Conservation (phyloP, 176 grass and related monocot genomes). For the Oryza meridionalis region DNA sequence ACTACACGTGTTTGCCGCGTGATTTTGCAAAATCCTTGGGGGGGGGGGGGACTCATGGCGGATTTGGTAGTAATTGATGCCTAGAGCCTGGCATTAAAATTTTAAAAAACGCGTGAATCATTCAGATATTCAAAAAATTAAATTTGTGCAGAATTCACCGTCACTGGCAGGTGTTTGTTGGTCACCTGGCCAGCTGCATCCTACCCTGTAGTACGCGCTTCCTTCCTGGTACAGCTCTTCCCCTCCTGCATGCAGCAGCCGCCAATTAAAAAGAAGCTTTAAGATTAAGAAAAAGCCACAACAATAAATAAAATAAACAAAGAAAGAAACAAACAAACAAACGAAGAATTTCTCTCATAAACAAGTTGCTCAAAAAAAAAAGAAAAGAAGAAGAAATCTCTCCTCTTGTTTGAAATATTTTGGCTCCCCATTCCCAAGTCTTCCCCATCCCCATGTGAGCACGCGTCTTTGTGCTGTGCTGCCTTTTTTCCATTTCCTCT, state of each 20-base stretch:
- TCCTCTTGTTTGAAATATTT: constrained; percentile 36
- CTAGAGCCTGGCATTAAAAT: neutral
- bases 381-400: neutral
- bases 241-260: neutral
- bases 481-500: neutral
- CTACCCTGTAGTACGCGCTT: neutral
- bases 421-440: neutral
- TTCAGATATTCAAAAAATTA: neutral
- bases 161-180: too few species aligned
- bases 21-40: too few species aligned
- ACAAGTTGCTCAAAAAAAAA: neutral
- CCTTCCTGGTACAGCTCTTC: neutral
- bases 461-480: neutral
- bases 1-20: too few species aligned
- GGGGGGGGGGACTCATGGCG: too few species aligned
- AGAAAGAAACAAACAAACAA: neutral
- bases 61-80: too few species aligned
- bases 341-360: neutral
- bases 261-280: neutral
- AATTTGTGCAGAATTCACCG: neutral
- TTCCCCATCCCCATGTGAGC: constrained; percentile 13
- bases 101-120: neutral
- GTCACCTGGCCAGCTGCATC: neutral
- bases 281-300: neutral
- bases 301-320: neutral